Percentiles rank a stretch among this genome's conserved stretches.
Evolutionary conservation across 345 rosid species (phyloP).

Genomic region (Eucalyptus tenuipes): DNA sequence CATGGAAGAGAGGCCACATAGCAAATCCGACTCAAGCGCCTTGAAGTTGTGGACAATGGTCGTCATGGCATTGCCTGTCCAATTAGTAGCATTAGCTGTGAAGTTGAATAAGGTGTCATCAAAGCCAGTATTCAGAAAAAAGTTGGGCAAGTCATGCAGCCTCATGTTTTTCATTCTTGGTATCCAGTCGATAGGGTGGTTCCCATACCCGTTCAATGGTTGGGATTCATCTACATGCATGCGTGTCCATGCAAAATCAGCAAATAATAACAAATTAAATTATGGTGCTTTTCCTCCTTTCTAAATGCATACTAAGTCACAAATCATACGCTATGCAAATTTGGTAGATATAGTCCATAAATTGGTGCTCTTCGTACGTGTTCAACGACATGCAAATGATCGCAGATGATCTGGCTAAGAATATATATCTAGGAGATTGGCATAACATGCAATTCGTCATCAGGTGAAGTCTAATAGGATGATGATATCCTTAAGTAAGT

Average conservation of each 20-base stretch:
- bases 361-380: neutral
- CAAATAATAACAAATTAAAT: neutral
- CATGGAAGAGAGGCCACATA: neutral
- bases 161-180: neutral
- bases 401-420: neutral
- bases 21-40: neutral
- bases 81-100: neutral
- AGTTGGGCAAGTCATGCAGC: neutral
- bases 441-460: neutral
- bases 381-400: neutral
- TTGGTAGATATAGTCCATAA: neutral
- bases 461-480: neutral
- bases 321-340: neutral
- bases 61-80: neutral
- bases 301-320: neutral
- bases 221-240: neutral
- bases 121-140: neutral
- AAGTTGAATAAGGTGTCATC: neutral
- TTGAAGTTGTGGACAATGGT: neutral
- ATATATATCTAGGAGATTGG: neutral
- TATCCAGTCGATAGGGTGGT: neutral
- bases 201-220: neutral
- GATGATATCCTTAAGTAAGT: neutral
- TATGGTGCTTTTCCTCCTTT: neutral
- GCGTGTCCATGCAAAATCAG: neutral